Percentiles rank a stretch among this genome's conserved stretches.
phyloP scores from a whole-genome alignment of 208 protist species.

The Trypanosoma conorhini region DNA sequence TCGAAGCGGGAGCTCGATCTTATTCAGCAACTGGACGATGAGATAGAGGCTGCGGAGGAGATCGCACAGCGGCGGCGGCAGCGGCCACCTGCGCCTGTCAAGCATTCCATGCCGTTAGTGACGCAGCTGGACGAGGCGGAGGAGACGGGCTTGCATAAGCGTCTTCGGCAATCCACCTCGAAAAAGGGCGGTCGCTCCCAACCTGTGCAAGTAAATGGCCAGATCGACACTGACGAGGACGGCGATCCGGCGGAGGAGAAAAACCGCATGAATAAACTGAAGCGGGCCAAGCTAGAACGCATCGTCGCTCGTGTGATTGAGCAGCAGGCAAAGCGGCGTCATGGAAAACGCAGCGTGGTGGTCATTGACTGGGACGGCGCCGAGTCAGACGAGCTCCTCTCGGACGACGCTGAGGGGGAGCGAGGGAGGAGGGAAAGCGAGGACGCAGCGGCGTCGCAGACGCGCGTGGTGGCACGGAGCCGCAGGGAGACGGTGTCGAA shows the following conservation, averaged over 20 bases:
- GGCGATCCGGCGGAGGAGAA: conserved; percentile 17
- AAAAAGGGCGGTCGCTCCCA: conserved; percentile 2
- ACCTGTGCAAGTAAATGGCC: neutral
- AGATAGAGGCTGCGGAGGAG: conserved; percentile 58
- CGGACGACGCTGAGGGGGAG: conserved; percentile 1
- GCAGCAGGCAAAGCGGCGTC: conserved; percentile 42
- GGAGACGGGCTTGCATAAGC: neutral
- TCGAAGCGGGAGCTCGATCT: conserved; percentile 28
- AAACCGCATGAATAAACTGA: conserved; percentile 22
- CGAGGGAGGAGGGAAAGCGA: neutral
- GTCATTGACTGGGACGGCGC: conserved; percentile 83
- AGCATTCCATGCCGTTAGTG: conserved; percentile 22
- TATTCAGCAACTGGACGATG: conserved; percentile 40
- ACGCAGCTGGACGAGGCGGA: conserved; percentile 12
- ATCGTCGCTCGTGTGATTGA: conserved; percentile 68
- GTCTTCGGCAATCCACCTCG: neutral
- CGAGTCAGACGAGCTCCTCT: conserved; percentile 20
- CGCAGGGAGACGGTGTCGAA: conserved; percentile 22
- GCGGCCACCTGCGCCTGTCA: conserved; percentile 23
- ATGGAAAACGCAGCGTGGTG: conserved; percentile 80
- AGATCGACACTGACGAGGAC: conserved; percentile 16
- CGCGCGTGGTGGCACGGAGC: neutral
- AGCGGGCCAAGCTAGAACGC: conserved; percentile 60
- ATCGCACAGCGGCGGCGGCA: conserved; percentile 42
- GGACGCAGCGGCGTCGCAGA: neutral